Conservation (phyloP, 768 basidiomycete species). For the Mycena metata region DNA sequence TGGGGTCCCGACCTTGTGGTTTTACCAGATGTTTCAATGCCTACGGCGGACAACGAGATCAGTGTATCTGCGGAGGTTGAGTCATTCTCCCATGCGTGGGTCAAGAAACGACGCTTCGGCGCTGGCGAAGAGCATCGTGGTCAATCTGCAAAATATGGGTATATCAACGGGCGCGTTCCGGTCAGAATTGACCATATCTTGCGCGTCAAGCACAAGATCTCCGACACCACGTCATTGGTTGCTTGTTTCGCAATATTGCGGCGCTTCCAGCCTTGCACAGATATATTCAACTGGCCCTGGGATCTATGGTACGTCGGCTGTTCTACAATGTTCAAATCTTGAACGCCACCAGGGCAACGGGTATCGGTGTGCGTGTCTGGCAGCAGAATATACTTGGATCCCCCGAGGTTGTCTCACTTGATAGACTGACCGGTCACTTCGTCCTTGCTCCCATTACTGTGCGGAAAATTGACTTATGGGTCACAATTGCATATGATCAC, state of each 20-base stretch:
- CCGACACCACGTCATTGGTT: neutral
- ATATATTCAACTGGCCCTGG: slow-evolving; percentile 27
- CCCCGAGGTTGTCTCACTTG: slow-evolving; percentile 30
- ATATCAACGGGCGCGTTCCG: slow-evolving; percentile 31
- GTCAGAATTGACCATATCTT: slow-evolving; percentile 36
- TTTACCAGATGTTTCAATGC: slow-evolving; percentile 4
- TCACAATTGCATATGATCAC: slow-evolving; percentile 34
- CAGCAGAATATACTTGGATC: slow-evolving; percentile 14
- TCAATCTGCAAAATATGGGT: slow-evolving; percentile 18
- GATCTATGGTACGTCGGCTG: slow-evolving; percentile 18
- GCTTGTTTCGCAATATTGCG: slow-evolving; percentile 27
- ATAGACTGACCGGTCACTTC: slow-evolving; percentile 27
- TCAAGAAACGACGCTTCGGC: slow-evolving; percentile 28
- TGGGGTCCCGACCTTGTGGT: slow-evolving; percentile 3
- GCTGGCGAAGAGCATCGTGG: slow-evolving; percentile 26
- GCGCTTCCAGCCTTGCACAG: slow-evolving; percentile 13
- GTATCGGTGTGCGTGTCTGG: slow-evolving; percentile 33
- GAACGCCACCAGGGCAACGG: slow-evolving; percentile 18
- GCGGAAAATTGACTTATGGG: slow-evolving; percentile 30
- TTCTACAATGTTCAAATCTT: slow-evolving; percentile 3
- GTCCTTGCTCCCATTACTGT: slow-evolving; percentile 27
- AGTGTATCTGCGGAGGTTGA: slow-evolving; percentile 18
- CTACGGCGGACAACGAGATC: slow-evolving; percentile 4
- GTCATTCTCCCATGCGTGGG: slow-evolving; percentile 30
- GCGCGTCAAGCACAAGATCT: slow-evolving; percentile 13